Percentiles rank a stretch among this genome's conserved stretches.
Conservation (phyloP, 2,329 filamentous ascomycete species). For the Xylariales sp. region DNA sequence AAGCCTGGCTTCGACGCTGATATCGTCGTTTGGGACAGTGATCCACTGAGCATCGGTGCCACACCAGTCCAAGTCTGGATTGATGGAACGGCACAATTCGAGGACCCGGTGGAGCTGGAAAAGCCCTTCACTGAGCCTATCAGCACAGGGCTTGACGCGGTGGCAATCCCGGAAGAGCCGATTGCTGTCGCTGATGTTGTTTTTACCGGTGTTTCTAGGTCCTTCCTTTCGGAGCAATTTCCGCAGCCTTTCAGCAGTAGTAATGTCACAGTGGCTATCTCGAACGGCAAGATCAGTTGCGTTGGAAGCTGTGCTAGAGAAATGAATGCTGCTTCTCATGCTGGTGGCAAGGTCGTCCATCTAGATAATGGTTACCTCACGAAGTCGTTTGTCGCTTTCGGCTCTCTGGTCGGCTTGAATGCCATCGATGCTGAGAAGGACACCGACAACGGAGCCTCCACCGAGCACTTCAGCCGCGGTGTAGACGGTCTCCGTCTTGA, state of each 20-base stretch:
- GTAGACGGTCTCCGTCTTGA: constrained; percentile 52
- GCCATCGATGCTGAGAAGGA: constrained; percentile 56
- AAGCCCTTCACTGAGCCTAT: constrained; percentile 42
- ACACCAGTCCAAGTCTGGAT: constrained; percentile 60
- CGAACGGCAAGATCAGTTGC: constrained; percentile 50
- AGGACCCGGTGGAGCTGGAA: constrained; percentile 47
- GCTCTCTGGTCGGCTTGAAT: constrained; percentile 53
- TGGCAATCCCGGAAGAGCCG: constrained; percentile 37
- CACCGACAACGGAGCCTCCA: constrained; percentile 47
- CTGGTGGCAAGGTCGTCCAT: constrained; percentile 34
- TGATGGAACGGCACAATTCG: constrained; percentile 54
- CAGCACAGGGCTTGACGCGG: constrained; percentile 34
- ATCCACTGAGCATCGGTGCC: constrained; percentile 56
- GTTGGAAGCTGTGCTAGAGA: constrained; percentile 47
- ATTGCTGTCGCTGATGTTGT: constrained; percentile 36
- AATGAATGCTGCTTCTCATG: constrained; percentile 30
- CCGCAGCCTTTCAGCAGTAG: constrained; percentile 15
- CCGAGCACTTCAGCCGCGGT: constrained; percentile 50
- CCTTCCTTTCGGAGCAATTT: constrained; percentile 40
- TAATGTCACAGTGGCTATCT: constrained; percentile 46
- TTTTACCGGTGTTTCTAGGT: constrained; percentile 52
- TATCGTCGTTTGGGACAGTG: constrained; percentile 58
- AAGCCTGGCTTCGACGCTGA: constrained; percentile 60
- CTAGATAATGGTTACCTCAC: constrained; percentile 58
- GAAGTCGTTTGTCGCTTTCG: constrained; percentile 56